Conservation (phyloP, 371 early-diverging fungal species). For the Coemansia sp. region DNA sequence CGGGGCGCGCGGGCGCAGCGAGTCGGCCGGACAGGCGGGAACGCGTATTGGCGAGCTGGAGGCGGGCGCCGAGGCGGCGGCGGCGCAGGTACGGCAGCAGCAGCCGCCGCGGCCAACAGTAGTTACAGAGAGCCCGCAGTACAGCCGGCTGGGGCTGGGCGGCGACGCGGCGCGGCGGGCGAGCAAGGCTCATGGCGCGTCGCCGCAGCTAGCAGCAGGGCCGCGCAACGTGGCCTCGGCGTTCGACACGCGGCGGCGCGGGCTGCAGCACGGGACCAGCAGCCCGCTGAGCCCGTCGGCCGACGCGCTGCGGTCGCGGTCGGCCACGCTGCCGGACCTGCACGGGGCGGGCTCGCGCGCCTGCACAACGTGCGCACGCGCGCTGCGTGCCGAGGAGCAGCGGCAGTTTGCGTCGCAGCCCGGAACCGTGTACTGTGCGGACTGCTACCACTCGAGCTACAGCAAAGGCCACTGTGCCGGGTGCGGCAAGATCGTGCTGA, state of each 20-base stretch:
- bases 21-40: slow-evolving; percentile 11
- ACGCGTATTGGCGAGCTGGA: not conserved
- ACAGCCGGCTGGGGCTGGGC: not conserved
- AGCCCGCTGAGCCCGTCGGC: slow-evolving; percentile 20
- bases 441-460: slow-evolving; percentile 53
- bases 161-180: not conserved
- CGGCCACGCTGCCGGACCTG: slow-evolving; percentile 40
- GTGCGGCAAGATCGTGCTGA: slow-evolving; percentile 50
- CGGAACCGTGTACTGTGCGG: slow-evolving; percentile 44
- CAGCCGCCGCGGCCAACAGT: slow-evolving; percentile 1
- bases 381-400: slow-evolving; percentile 44
- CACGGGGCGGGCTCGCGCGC: slow-evolving; percentile 5
- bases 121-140: not conserved
- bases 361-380: slow-evolving; percentile 36
- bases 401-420: slow-evolving; percentile 51
- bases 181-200: not conserved
- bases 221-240: slow-evolving; percentile 6
- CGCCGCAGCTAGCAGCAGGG: not conserved
- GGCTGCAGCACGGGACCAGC: not conserved
- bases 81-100: not conserved
- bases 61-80: not conserved
- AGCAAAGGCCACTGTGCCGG: slow-evolving; percentile 50
- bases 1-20: slow-evolving; percentile 22
- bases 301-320: slow-evolving; percentile 32
- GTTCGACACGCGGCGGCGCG: slow-evolving; percentile 18